Percentiles rank a stretch among this genome's conserved stretches.
Conservation (phyloP, 768 basidiomycete species). For the Termitomyces sp. region DNA sequence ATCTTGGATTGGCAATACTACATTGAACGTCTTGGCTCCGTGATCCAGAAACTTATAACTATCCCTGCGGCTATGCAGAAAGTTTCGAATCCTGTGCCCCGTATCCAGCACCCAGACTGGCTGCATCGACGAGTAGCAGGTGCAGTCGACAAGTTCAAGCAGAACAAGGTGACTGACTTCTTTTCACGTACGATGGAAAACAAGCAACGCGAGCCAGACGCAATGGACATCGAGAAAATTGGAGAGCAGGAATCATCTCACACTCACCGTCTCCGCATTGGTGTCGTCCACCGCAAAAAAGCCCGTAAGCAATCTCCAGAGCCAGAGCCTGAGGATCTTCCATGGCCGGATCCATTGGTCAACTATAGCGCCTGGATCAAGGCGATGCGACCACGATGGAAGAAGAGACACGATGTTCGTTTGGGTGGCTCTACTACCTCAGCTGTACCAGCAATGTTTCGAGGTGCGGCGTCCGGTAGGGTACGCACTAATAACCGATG, state of each 20-base stretch:
- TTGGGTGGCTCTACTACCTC: constrained; percentile 34
- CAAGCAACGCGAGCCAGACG: constrained; percentile 24
- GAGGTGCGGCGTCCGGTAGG: constrained; percentile 32
- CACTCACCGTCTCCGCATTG: constrained; percentile 34
- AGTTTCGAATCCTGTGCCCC: constrained; percentile 91
- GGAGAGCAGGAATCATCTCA: constrained; percentile 19
- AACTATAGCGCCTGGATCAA: constrained; percentile 77
- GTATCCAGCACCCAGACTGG: constrained; percentile 97
- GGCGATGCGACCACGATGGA: constrained; percentile 77
- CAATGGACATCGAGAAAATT: constrained; percentile 61
- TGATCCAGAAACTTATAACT: constrained; percentile 98
- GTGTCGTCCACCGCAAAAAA: constrained; percentile 47
- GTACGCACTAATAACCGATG: constrained; percentile 64
- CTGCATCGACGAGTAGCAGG: constrained; percentile 85
- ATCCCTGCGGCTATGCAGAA: constrained; percentile 99
- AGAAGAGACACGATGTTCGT: constrained; percentile 43
- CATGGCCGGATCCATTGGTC: constrained; percentile 55
- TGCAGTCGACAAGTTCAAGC: constrained; percentile 93
- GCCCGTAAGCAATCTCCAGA: constrained; percentile 39
- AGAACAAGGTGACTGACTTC: constrained; percentile 96
- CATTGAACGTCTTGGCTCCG: constrained; percentile 94
- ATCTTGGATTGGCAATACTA: constrained; percentile 99
- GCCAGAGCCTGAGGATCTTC: constrained; percentile 28
- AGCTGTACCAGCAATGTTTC: constrained; percentile 71
- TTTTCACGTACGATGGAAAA: constrained; percentile 47